phyloP scores from a whole-genome alignment of 2,329 filamentous ascomycete species.

The Fusarium mundagurra region DNA sequence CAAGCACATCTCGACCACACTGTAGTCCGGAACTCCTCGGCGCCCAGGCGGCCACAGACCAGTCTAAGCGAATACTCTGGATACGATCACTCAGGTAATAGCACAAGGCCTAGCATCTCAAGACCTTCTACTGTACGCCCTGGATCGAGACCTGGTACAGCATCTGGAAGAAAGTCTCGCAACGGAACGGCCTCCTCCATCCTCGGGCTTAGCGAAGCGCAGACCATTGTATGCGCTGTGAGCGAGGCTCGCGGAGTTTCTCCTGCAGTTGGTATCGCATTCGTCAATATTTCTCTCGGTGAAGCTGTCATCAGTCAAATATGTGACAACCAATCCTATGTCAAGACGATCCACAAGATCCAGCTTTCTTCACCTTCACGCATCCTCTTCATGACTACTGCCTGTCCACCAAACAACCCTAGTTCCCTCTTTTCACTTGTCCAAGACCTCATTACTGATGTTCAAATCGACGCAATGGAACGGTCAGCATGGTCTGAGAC shows the following conservation, averaged over 20 bases:
- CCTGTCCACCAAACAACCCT: conserved; percentile 70
- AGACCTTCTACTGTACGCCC: conserved; percentile 33
- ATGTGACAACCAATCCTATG: conserved; percentile 91
- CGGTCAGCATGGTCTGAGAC: conserved; percentile 86
- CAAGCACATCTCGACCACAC: neutral
- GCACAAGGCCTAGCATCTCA: conserved; percentile 29
- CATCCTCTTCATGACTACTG: conserved; percentile 79
- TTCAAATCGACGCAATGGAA: conserved; percentile 64
- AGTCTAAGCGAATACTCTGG: conserved; percentile 2
- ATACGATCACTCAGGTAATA: conserved; percentile 28
- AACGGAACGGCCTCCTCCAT: conserved; percentile 49
- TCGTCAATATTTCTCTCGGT: conserved; percentile 86
- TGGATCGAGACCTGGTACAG: conserved; percentile 49
- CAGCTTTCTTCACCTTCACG: conserved; percentile 81
- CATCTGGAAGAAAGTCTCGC: conserved; percentile 58
- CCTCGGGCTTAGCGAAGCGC: conserved; percentile 60
- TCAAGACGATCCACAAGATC: conserved; percentile 87
- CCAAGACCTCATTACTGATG: conserved; percentile 62
- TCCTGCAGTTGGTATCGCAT: conserved; percentile 84
- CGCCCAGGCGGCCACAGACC: neutral
- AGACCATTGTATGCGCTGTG: conserved; percentile 87
- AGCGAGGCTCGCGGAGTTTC: conserved; percentile 88
- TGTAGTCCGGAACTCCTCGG: neutral
- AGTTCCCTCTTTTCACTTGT: conserved; percentile 81
- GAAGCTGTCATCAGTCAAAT: conserved; percentile 91